Base-by-base conservation (phyloP, 345 rosid genomes). In the Camelina neglecta region DNA sequence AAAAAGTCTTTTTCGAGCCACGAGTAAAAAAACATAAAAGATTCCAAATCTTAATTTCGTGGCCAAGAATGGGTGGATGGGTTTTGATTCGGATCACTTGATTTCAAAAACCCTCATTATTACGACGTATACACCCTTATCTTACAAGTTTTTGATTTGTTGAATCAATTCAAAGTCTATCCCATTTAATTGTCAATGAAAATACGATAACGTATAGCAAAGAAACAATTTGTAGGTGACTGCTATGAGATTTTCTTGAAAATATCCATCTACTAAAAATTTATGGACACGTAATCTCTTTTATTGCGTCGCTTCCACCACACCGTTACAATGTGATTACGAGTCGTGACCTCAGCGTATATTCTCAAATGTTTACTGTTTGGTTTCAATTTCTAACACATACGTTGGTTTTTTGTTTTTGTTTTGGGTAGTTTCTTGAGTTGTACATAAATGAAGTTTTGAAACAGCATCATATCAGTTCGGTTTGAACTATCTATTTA, bases 1-100 rank as follows among this genome's bases (percentile, higher is more conserved):
- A 29, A 73, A 60, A 68, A 50, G 56, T 60, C 56, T 41, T 75
- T 67, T 10, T 75, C 64, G 74, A 69, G 74, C 74, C 63, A 51
- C 74, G 69, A 67, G 55, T 15, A 18, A 67, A 29, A 26, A 50
- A 67, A 26, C 33, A 50, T 42, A 49, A 26, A 68, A 60, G 15
- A 60, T 42, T 60, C 3, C 23, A 16, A 15, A 57, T 42, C 50
- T 69, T 53, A 31, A 15, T 41, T 67, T 51, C 74, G 79, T 68
- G 74, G 63, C 57, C 36, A 42, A 33, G 6, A 51, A 44, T 69
- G 41, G 69, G 69, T 61, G 74, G 79, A 3, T 61, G 13, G 21
- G 15, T 42, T 67, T 36, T 26, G 42, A 13, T 59, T 60, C 18
- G 23, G 56, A 51, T 61, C 33, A 31, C 69, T 68, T 20, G 20